phyloP scores from a whole-genome alignment of 768 basidiomycete species.

The Coprinopsis marcescibilis region DNA sequence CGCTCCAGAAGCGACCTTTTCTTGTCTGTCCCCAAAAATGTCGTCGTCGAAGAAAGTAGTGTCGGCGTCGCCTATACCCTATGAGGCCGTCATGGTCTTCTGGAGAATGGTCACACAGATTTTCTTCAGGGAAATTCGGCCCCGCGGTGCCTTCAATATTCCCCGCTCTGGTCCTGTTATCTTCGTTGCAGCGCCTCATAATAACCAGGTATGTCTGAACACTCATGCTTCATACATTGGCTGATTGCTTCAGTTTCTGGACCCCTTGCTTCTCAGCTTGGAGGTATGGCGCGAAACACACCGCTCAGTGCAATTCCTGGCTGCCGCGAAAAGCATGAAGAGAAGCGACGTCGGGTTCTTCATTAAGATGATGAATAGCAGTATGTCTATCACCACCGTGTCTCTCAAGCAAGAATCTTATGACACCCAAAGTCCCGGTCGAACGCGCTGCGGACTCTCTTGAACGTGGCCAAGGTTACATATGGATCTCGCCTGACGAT shows the following conservation, averaged over 20 bases:
- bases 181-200: slow-evolving; percentile 89
- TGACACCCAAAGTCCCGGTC: slow-evolving; percentile 68
- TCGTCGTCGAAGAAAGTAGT: slow-evolving; percentile 11
- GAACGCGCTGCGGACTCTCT: slow-evolving; percentile 86
- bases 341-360: slow-evolving; percentile 76
- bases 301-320: slow-evolving; percentile 78
- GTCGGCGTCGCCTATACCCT: slow-evolving; percentile 30
- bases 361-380: slow-evolving; percentile 79
- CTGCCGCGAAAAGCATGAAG: slow-evolving; percentile 86
- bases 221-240: slow-evolving; percentile 2
- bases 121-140: slow-evolving; percentile 94
- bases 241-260: slow-evolving; percentile 64
- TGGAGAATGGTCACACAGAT: slow-evolving; percentile 85
- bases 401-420: slow-evolving; percentile 9
- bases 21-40: slow-evolving; percentile 17
- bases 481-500: slow-evolving; percentile 69
- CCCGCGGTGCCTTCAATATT: slow-evolving; percentile 91
- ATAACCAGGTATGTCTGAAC: slow-evolving; percentile 63
- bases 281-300: slow-evolving; percentile 83
- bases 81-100: slow-evolving; percentile 77
- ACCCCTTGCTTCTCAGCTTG: slow-evolving; percentile 77
- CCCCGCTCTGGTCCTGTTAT: slow-evolving; percentile 87
- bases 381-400: slow-evolving; percentile 38
- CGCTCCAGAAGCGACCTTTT: no score
- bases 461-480: slow-evolving; percentile 63